Conservation (phyloP, 2,329 filamentous ascomycete genomes). For the Fusarium napiforme region DNA sequence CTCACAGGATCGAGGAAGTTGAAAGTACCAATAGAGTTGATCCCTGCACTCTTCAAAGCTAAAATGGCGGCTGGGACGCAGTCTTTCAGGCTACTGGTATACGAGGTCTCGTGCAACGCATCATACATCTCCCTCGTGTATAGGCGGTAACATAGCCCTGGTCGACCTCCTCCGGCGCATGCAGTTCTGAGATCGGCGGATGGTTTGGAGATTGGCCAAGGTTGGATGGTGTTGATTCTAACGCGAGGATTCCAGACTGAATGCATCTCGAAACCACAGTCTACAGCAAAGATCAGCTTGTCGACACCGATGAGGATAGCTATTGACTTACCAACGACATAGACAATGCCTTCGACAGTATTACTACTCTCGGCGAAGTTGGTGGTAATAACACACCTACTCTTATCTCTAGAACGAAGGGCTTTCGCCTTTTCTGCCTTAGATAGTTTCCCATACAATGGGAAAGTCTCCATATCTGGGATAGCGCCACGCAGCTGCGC, state of each 20-base stretch:
- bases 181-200: neutral
- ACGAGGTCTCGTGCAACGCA: no score
- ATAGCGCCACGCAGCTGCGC: neutral
- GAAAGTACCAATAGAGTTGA: neutral
- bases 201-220: neutral
- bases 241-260: neutral
- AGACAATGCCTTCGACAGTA: neutral
- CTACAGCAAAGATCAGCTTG: neutral
- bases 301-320: neutral
- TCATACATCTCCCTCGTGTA: neutral
- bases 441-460: neutral
- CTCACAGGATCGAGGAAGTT: neutral
- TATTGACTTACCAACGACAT: neutral
- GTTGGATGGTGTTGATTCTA: neutral
- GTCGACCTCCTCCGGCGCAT: neutral
- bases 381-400: neutral
- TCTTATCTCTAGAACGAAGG: neutral
- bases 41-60: neutral
- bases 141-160: neutral
- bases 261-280: neutral
- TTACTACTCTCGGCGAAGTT: neutral
- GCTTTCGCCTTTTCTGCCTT: neutral
- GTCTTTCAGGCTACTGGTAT: neutral
- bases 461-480: neutral
- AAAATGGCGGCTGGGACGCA: neutral